Base-by-base conservation (phyloP, 306 rosid species). In the Datisca glomerata region DNA sequence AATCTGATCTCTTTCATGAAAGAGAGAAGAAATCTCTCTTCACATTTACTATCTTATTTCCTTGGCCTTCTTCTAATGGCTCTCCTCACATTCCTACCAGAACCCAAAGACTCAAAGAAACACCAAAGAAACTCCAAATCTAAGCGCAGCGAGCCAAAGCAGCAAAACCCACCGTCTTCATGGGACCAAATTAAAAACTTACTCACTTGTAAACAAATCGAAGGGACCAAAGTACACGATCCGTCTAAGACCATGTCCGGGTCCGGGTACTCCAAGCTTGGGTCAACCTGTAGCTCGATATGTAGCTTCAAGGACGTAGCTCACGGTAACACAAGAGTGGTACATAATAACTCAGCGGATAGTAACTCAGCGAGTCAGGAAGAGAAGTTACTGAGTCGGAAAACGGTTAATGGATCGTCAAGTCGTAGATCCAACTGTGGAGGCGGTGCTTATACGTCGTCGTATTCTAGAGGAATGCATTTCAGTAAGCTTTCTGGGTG, bases 171-270 rank as follows among this genome's bases (percentile, higher is more conserved):
- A 23, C 25, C 59, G 3, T 35, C 65, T 19, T 80, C 98, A 34
- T 91, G 98, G 98, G 94, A 80, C 47, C 98, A 91, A 53, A 59
- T 91, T 57, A 91, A 91, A 69, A 91, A 71, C 66, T 69, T 91
- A 10, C 59, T 91, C 12, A 70, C 78, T 44, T 91, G 98, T 59
- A 91, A 84, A 54, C 92, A 91, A 69, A 58, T 87, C 38, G 93
- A 89, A 74, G 84, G 72, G 8, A 65, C 84, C 0, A 63, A 56
- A 23, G 96, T 91, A 8, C 93, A 80, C 23, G 85, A 78, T 59
- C 96, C 94, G 2, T 67, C 81, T 1, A 77, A 74, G 33, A 63
- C 38, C 17, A 16, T n/a, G n/a, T n/a, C 45, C 19, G 37, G 45
- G 9, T 56, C 31, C 8, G n/a, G n/a, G n/a, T 78, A 73, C 63